phyloP scores from a whole-genome alignment of 2,329 filamentous ascomycete genomes.

The Pseudonectria buxi region DNA sequence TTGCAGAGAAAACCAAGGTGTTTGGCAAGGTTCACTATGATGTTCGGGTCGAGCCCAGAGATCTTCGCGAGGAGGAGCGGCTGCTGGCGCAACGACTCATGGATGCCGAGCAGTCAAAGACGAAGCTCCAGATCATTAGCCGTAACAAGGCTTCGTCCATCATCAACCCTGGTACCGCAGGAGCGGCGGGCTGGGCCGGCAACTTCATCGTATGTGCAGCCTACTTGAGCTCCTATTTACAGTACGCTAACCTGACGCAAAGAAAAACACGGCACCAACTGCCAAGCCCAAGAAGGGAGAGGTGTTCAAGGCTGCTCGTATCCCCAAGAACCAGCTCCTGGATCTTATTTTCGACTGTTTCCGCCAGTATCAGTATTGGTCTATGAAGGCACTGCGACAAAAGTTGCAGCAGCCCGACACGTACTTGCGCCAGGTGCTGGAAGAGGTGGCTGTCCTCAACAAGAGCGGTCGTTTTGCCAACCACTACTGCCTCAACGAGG shows the following conservation, averaged over 20 bases:
- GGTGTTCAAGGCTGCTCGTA: slow-evolving; percentile 77
- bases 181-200: slow-evolving; percentile 31
- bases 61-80: slow-evolving; percentile 61
- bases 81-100: slow-evolving; percentile 53
- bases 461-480: slow-evolving; percentile 80
- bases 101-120: slow-evolving; percentile 43
- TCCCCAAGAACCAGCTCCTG: slow-evolving; percentile 80
- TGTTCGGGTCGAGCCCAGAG: slow-evolving; percentile 65
- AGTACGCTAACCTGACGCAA: slow-evolving; percentile 14
- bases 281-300: slow-evolving; percentile 58
- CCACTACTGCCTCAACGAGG: slow-evolving; percentile 73
- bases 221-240: not conserved
- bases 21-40: slow-evolving; percentile 69
- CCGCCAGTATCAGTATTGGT: slow-evolving; percentile 83
- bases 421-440: slow-evolving; percentile 81
- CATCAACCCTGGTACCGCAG: slow-evolving; percentile 47
- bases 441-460: slow-evolving; percentile 75
- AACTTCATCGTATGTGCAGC: slow-evolving; percentile 50
- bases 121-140: slow-evolving; percentile 44
- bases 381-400: slow-evolving; percentile 77
- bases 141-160: slow-evolving; percentile 43
- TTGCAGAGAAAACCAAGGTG: slow-evolving; percentile 70
- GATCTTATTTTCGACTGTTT: slow-evolving; percentile 81
- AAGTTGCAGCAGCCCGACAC: slow-evolving; percentile 80
- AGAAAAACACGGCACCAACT: slow-evolving; percentile 47